These are phyloP conservation scores for Goffeauzyma gilvescens DNA, from an alignment of 768 basidiomycete genomes.

Conservation along the genomic window DNA sequence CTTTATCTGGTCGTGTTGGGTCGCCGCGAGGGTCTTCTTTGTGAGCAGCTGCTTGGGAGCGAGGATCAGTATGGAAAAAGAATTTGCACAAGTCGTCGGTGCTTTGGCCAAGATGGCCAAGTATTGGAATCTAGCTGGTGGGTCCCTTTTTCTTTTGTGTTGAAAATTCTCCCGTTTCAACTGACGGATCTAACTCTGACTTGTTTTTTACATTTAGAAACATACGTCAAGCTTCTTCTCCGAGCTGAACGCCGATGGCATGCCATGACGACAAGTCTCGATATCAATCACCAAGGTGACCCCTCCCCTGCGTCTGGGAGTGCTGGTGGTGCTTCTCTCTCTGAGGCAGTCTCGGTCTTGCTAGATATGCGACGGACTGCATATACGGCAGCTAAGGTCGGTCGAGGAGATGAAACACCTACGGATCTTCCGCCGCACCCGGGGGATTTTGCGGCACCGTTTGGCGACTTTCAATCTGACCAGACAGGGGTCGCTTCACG, in stretches of 20 bases:
- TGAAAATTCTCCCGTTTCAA: neutral
- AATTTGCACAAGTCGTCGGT: slow-evolving; percentile 20
- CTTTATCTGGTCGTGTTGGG: slow-evolving; percentile 29
- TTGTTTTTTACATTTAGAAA: slow-evolving; percentile 13
- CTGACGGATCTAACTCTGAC: neutral
- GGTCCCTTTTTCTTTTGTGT: neutral
- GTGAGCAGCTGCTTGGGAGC: slow-evolving; percentile 24
- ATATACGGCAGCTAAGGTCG: slow-evolving; percentile 18
- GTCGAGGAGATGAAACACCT: slow-evolving; percentile 23
- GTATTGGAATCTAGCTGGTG: slow-evolving; percentile 27
- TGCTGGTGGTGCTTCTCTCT: too few species aligned
- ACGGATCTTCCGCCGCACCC: slow-evolving; percentile 19
- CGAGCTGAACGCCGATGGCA: slow-evolving; percentile 27
- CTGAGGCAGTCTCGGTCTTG: slow-evolving; percentile 26
- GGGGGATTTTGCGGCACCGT: too few species aligned
- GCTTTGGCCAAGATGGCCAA: slow-evolving; percentile 18
- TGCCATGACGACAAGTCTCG: slow-evolving; percentile 8
- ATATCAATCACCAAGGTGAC: slow-evolving; percentile 9
- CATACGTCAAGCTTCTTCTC: slow-evolving; percentile 26
- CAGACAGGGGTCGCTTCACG: too few species aligned
- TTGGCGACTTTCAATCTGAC: too few species aligned
- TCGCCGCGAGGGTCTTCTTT: slow-evolving; percentile 25
- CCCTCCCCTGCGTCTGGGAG: slow-evolving; percentile 15
- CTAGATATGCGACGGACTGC: slow-evolving; percentile 28
- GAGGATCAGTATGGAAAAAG: slow-evolving; percentile 17